These are phyloP conservation scores for Eleusine coracana DNA, from an alignment of 176 grass and related monocot genomes.

Conservation along the genomic window DNA sequence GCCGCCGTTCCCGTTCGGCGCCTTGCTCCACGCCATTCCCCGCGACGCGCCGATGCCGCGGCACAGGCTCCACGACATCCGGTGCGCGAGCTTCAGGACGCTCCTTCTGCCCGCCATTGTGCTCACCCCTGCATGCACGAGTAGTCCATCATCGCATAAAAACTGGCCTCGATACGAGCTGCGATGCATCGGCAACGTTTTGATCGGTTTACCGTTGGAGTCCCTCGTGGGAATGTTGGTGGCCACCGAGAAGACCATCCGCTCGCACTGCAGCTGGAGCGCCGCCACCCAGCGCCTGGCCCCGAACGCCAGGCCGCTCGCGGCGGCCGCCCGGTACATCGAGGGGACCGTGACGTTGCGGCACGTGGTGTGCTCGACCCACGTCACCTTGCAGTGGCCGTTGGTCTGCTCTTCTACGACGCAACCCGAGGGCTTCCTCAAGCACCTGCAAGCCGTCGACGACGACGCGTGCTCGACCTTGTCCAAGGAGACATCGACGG, in stretches of 20 bases:
- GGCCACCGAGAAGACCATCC: constrained; percentile 77
- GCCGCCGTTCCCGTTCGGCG: constrained; percentile 11
- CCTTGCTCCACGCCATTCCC: constrained; percentile 48
- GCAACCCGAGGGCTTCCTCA: constrained; percentile 72
- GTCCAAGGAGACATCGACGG: constrained; percentile 63
- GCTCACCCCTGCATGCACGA: constrained; percentile 49
- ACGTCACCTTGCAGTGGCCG: constrained; percentile 44
- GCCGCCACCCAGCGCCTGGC: constrained; percentile 77
- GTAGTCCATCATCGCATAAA: not conserved
- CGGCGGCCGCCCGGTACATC: constrained; percentile 43
- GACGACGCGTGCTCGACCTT: constrained; percentile 48
- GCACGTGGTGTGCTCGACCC: constrained; percentile 73
- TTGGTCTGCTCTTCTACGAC: constrained; percentile 67
- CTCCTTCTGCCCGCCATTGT: constrained; percentile 78
- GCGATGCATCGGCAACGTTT: not conserved
- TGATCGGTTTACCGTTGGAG: constrained; percentile 37
- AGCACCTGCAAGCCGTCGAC: constrained; percentile 32
- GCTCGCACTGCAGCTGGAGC: constrained; percentile 76
- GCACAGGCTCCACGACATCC: constrained; percentile 67
- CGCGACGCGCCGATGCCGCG: constrained; percentile 51
- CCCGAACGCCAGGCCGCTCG: constrained; percentile 67
- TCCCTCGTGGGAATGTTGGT: constrained; percentile 78
- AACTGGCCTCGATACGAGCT: not conserved
- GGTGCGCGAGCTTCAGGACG: constrained; percentile 72
- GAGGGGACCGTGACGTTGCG: constrained; percentile 49